Conservation (phyloP, 2,329 filamentous ascomycete species). For the Phaeosphaeria sp. region DNA sequence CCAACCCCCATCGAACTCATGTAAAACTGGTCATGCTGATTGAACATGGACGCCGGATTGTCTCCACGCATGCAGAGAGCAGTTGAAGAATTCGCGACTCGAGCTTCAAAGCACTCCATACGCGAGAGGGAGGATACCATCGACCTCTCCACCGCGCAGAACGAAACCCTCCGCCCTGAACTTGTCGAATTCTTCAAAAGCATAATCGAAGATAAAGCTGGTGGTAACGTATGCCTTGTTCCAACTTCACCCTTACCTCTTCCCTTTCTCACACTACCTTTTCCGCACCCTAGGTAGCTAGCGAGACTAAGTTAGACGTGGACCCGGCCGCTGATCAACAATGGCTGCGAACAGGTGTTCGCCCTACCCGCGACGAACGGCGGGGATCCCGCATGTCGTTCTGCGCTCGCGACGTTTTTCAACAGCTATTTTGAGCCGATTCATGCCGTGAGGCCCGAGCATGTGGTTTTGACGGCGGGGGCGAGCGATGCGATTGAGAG, state of each 20-base stretch:
- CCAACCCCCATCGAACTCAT: neutral
- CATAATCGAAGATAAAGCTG: conserved; percentile 28
- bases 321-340: neutral
- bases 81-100: conserved; percentile 17
- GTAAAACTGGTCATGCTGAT: neutral
- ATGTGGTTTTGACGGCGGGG: conserved; percentile 38
- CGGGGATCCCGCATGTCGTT: conserved; percentile 24
- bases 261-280: too few relatives aligned
- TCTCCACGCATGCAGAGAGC: conserved; percentile 29
- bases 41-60: conserved; percentile 33
- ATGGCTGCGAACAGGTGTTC: conserved; percentile 23
- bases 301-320: too few relatives aligned
- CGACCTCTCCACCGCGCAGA: conserved; percentile 36
- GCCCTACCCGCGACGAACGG: conserved; percentile 21
- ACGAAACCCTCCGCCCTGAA: conserved; percentile 35
- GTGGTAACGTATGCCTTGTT: conserved; percentile 26
- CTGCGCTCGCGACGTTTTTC: conserved; percentile 36
- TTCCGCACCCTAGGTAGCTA: too few relatives aligned
- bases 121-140: conserved; percentile 17
- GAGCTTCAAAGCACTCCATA: conserved; percentile 15
- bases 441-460: conserved; percentile 31
- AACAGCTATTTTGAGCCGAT: conserved; percentile 36
- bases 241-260: too few relatives aligned
- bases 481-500: conserved; percentile 36
- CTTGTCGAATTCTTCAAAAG: conserved; percentile 38